Evolutionary conservation across 2,329 filamentous ascomycete genomes (phyloP).

Genomic region (Knoxdaviesia capensis): DNA sequence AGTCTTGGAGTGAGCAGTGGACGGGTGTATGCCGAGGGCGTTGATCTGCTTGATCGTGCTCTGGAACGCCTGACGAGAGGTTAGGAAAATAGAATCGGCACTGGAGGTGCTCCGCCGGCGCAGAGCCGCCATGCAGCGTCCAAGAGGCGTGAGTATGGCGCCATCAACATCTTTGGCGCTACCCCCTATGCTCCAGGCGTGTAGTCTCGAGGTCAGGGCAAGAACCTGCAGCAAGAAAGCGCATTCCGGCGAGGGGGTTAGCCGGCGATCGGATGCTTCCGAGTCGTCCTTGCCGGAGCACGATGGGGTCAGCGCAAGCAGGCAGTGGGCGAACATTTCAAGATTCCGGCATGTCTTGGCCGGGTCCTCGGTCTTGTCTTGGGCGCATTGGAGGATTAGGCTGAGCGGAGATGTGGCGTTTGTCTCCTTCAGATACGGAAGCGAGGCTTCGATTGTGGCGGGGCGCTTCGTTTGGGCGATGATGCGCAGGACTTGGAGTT

Average conservation of each 20-base stretch:
- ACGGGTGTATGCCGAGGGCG: too few relatives aligned
- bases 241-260: conserved; percentile 33
- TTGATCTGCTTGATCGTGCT: too few relatives aligned
- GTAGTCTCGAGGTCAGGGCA: conserved; percentile 38
- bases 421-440: conserved; percentile 32
- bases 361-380: conserved; percentile 21
- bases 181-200: conserved; percentile 43
- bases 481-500: conserved; percentile 44
- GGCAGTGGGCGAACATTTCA: conserved; percentile 41
- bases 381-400: conserved; percentile 28
- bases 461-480: conserved; percentile 40
- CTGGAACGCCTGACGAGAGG: too few relatives aligned
- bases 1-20: conserved; percentile 13
- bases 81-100: too few relatives aligned
- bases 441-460: conserved; percentile 32
- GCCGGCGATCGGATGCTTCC: conserved; percentile 27
- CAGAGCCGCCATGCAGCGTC: conserved; percentile 41
- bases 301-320: conserved; percentile 47
- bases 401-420: conserved; percentile 35
- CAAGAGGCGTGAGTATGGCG: conserved; percentile 45
- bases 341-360: conserved; percentile 44
- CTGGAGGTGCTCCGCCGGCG: conserved; percentile 16
- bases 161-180: conserved; percentile 40
- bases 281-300: conserved; percentile 43
- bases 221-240: conserved; percentile 44